phyloP scores from a whole-genome alignment of 2,329 filamentous ascomycete species.

The Thyridium curvatum region DNA sequence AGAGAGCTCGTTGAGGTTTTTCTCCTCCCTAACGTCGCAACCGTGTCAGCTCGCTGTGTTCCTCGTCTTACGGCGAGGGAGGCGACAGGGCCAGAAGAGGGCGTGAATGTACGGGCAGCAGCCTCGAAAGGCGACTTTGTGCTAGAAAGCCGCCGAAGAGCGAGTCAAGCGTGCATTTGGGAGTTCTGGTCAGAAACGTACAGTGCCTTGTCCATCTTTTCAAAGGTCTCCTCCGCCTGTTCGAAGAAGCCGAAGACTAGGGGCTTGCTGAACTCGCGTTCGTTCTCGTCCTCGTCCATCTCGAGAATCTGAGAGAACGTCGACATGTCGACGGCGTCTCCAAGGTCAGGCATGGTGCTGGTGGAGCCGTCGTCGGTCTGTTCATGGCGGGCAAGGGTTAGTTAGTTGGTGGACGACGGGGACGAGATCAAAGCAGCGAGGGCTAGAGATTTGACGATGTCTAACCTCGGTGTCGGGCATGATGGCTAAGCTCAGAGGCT shows the following conservation, averaged over 20 bases:
- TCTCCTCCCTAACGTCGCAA: slow-evolving; percentile 44
- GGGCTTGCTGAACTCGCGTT: slow-evolving; percentile 79
- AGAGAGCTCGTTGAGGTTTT: slow-evolving; percentile 70
- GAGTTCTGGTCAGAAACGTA: slow-evolving; percentile 43
- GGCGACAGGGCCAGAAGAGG: too few relatives aligned
- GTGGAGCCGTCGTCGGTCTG: neutral
- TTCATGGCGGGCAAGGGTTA: neutral
- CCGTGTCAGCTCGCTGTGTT: too few relatives aligned
- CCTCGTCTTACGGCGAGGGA: too few relatives aligned
- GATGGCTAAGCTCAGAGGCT: too few relatives aligned
- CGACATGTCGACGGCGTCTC: slow-evolving; percentile 67
- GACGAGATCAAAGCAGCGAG: too few relatives aligned
- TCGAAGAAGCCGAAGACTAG: slow-evolving; percentile 92
- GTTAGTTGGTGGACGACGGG: neutral
- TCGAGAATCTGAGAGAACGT: slow-evolving; percentile 96
- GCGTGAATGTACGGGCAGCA: neutral
- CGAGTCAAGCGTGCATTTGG: slow-evolving; percentile 1
- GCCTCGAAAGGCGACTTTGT: neutral
- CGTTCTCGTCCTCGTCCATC: slow-evolving; percentile 89
- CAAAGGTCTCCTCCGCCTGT: slow-evolving; percentile 82
- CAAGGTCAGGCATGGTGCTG: slow-evolving; percentile 45
- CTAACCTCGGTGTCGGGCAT: slow-evolving; percentile 1
- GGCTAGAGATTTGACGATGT: neutral
- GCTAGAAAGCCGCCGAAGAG: neutral
- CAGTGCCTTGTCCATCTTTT: slow-evolving; percentile 76